Evolutionary conservation across 2,329 filamentous ascomycete species (phyloP).

Genomic region (Sporothrix brasiliensis): DNA sequence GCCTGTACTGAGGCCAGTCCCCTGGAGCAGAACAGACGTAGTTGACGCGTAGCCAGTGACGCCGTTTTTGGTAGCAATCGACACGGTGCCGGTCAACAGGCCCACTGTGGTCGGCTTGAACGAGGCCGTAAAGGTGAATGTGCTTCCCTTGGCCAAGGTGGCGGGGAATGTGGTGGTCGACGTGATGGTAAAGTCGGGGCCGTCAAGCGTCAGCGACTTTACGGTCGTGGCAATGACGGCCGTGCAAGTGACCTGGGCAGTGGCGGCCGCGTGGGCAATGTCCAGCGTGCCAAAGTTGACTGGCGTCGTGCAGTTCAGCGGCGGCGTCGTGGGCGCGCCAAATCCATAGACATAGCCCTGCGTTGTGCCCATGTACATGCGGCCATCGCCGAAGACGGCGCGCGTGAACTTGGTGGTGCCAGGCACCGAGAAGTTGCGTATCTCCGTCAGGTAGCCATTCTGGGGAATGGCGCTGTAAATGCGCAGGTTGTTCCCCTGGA

Average conservation of each 20-base stretch:
- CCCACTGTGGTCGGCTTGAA: conserved; percentile 55
- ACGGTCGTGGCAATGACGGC: conserved; percentile 52
- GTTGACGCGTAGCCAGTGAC: conserved; percentile 51
- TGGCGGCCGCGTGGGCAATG: conserved; percentile 44
- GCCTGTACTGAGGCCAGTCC: conserved; percentile 51
- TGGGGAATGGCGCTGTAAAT: conserved; percentile 83
- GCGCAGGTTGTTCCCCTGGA: conserved; percentile 62
- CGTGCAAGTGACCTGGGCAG: conserved; percentile 50
- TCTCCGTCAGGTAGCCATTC: conserved; percentile 50
- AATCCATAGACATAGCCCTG: conserved; percentile 58
- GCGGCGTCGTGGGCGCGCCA: conserved; percentile 57
- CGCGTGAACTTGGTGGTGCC: conserved; percentile 60
- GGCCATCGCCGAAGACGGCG: conserved; percentile 60
- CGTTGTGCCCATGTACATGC: conserved; percentile 57
- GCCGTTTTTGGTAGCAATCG: conserved; percentile 53
- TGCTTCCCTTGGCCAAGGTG: conserved; percentile 44
- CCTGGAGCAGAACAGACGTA: conserved; percentile 53
- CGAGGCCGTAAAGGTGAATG: conserved; percentile 49
- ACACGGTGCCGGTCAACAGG: conserved; percentile 51
- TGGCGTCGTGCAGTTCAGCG: conserved; percentile 56
- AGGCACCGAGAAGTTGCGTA: conserved; percentile 56
- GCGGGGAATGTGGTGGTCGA: conserved; percentile 41
- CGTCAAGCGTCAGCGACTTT: conserved; percentile 45
- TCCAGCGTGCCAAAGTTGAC: conserved; percentile 52
- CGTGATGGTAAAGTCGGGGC: conserved; percentile 46